Evolutionary conservation across 495 filamentous ascomycete species (phyloP).

Genomic region (Podospora tetraspora): DNA sequence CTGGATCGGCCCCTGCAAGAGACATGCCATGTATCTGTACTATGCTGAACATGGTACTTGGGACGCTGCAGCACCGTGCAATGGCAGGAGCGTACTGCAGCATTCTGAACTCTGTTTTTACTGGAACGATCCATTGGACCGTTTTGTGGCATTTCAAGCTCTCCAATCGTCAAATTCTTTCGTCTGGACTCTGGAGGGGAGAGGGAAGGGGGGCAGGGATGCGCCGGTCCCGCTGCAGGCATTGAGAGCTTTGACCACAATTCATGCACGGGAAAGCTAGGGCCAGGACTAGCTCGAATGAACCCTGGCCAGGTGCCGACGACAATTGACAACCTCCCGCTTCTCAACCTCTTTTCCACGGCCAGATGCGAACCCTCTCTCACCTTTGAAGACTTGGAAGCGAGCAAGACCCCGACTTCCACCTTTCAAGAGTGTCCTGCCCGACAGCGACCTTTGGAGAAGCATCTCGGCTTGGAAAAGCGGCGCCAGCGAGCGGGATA

Average conservation of each 20-base stretch:
- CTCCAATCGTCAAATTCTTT: background rate
- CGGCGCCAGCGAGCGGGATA: too few species aligned
- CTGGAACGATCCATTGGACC: background rate
- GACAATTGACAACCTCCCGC: background rate
- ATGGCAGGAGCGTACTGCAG: too few species aligned
- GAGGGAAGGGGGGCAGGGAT: too few species aligned
- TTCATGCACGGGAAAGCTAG: constrained; percentile 7
- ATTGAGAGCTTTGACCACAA: constrained; percentile 11
- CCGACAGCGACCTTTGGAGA: too few species aligned
- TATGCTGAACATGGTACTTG: constrained; percentile 2
- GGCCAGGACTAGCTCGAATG: background rate
- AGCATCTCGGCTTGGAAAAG: too few species aligned
- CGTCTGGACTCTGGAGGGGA: too few species aligned
- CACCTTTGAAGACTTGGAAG: too few species aligned
- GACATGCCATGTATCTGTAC: constrained; percentile 8
- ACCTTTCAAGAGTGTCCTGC: too few species aligned
- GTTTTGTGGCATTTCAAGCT: background rate
- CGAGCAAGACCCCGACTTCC: too few species aligned
- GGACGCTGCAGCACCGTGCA: constrained; percentile 1
- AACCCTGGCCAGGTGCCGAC: constrained; percentile 1
- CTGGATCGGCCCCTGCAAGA: background rate
- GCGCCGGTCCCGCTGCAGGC: constrained; percentile 6
- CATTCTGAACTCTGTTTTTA: background rate
- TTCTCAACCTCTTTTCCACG: too few species aligned
- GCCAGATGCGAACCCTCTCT: too few species aligned